phyloP scores from a whole-genome alignment of 495 filamentous ascomycete genomes.

The Aspergillus olivimuriae region DNA sequence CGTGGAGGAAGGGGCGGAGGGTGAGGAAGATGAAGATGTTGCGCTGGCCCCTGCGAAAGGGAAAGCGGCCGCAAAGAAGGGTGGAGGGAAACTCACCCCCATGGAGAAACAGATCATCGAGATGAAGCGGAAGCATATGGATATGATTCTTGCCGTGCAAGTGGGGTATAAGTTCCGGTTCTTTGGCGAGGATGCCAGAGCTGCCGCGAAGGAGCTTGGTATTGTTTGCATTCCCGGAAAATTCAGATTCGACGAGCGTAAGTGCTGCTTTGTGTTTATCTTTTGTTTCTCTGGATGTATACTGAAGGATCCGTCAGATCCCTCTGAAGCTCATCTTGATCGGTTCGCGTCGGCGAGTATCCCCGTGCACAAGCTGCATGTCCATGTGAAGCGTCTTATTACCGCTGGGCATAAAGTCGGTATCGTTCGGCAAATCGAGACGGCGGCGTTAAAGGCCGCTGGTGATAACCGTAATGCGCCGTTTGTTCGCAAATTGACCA shows the following conservation, averaged over 20 bases:
- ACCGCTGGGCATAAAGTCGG: conserved; percentile 93
- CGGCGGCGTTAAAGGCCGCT: conserved; percentile 92
- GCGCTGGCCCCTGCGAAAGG: conserved; percentile 49
- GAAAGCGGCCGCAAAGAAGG: conserved; percentile 52
- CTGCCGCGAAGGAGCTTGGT: conserved; percentile 82
- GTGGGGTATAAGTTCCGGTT: conserved; percentile 98
- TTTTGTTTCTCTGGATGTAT: neutral
- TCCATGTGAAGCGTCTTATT: conserved; percentile 92
- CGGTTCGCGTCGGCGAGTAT: conserved; percentile 95
- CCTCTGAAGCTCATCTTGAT: conserved; percentile 87
- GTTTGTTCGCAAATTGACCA: conserved; percentile 88
- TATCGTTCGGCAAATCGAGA: conserved; percentile 93
- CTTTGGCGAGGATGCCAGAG: conserved; percentile 93
- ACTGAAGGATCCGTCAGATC: too few relatives aligned
- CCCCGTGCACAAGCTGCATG: conserved; percentile 83
- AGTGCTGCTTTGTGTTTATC: conserved; percentile 14
- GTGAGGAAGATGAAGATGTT: conserved; percentile 51
- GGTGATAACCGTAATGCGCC: conserved; percentile 93
- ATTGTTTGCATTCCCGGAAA: conserved; percentile 98
- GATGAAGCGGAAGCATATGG: conserved; percentile 87
- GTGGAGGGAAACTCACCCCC: conserved; percentile 74
- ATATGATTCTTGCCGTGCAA: conserved; percentile 82
- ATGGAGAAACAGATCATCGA: conserved; percentile 91
- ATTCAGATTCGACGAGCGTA: conserved; percentile 86
- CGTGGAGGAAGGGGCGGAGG: conserved; percentile 43